Evolutionary conservation across 2,329 filamentous ascomycete genomes (phyloP).

Genomic region (Beauveria rudraprayagi): DNA sequence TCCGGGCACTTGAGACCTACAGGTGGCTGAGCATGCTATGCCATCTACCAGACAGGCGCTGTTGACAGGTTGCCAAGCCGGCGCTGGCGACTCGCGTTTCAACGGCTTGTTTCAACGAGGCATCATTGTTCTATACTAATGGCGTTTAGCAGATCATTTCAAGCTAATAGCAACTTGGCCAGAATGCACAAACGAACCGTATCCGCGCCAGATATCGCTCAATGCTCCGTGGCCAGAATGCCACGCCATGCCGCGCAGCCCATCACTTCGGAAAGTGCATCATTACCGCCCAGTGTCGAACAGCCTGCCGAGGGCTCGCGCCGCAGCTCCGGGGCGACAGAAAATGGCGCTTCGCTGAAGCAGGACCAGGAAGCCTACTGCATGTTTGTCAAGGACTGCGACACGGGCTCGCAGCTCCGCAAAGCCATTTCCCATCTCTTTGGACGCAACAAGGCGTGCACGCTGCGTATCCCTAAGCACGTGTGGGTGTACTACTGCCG

Average conservation of each 20-base stretch:
- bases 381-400: conserved; percentile 49
- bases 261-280: neutral
- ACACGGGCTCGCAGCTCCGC: conserved; percentile 52
- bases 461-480: conserved; percentile 57
- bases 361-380: conserved; percentile 31
- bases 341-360: conserved; percentile 12
- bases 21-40: neutral
- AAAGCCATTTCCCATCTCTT: conserved; percentile 79
- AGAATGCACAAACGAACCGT: conserved; percentile 36
- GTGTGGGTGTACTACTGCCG: conserved; percentile 73
- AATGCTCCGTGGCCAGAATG: conserved; percentile 13
- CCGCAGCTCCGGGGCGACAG: conserved; percentile 8
- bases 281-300: neutral
- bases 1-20: neutral
- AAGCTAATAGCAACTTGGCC: neutral
- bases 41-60: neutral
- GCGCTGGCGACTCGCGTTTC: neutral
- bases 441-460: conserved; percentile 73
- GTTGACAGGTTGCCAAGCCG: neutral
- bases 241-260: conserved; percentile 3
- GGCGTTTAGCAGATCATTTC: conserved; percentile 17
- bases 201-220: conserved; percentile 40
- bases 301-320: neutral
- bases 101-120: conserved; percentile 18
- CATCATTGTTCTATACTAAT: neutral